These are phyloP conservation scores for Boletus mariae DNA, from an alignment of 1,284 basidiomycete species.

Conservation along the genomic window DNA sequence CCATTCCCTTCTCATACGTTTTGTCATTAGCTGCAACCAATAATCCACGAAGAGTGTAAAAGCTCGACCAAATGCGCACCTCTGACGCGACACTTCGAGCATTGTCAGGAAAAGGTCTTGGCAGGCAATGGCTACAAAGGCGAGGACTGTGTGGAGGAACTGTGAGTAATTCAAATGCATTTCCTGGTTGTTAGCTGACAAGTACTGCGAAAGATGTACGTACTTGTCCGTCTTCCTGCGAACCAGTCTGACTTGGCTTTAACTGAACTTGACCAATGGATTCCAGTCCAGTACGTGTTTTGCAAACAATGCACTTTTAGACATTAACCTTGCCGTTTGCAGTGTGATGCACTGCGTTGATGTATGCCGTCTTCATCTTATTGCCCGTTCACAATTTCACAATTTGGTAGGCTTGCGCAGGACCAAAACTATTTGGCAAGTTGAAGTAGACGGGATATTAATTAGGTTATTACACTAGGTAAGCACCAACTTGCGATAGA, in stretches of 20 bases:
- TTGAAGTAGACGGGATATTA: conserved; percentile 40
- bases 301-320: background rate
- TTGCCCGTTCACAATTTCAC: conserved; percentile 6
- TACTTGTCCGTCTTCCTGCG: conserved; percentile 21
- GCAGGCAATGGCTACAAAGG: conserved; percentile 79
- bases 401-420: conserved; percentile 56
- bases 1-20: conserved; percentile 1
- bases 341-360: conserved; percentile 92
- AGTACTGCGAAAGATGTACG: conserved; percentile 44
- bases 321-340: conserved; percentile 13
- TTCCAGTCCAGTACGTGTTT: conserved; percentile 60
- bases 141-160: conserved; percentile 91
- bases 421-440: conserved; percentile 77
- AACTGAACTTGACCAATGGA: conserved; percentile 1
- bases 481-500: background rate
- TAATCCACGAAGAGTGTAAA: conserved; percentile 74
- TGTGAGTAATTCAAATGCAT: conserved; percentile 46
- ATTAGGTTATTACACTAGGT: conserved; percentile 20
- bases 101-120: conserved; percentile 85
- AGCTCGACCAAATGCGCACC: conserved; percentile 64
- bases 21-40: conserved; percentile 53
- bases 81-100: conserved; percentile 81
- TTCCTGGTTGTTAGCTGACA: conserved; percentile 10
- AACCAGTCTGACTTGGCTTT: conserved; percentile 13
- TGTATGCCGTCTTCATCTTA: conserved; percentile 42